These are phyloP conservation scores for Leonotis leonurus DNA, from an alignment of 257 asterid species.

Conservation along the genomic window DNA sequence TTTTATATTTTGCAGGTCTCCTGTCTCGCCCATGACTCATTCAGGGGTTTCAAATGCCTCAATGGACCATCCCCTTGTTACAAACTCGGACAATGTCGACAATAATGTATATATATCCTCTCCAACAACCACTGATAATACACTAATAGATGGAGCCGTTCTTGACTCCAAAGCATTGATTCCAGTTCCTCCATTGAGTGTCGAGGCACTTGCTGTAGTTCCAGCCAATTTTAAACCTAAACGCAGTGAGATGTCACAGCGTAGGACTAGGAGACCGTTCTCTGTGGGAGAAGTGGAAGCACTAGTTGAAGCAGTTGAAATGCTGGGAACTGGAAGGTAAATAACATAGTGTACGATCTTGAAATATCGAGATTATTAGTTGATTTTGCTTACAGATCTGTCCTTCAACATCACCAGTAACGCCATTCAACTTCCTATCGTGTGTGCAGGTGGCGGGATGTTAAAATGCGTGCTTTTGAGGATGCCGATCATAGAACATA, in stretches of 20 bases:
- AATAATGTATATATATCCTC: slow-evolving; percentile 23
- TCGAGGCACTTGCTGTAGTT: slow-evolving; percentile 51
- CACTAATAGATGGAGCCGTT: slow-evolving; percentile 23
- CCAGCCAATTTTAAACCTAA: slow-evolving; percentile 52
- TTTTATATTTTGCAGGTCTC: slow-evolving; percentile 43
- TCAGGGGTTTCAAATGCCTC: slow-evolving; percentile 46
- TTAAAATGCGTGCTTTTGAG: slow-evolving; percentile 84
- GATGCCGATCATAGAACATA: slow-evolving; percentile 89
- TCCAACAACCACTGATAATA: slow-evolving; percentile 26
- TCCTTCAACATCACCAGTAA: not conserved
- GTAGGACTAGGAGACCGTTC: slow-evolving; percentile 89
- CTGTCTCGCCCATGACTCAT: slow-evolving; percentile 35
- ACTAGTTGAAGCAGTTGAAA: slow-evolving; percentile 89
- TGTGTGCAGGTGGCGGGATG: slow-evolving; percentile 90
- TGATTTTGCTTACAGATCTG: not conserved
- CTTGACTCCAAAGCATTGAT: slow-evolving; percentile 58
- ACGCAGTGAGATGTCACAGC: slow-evolving; percentile 70
- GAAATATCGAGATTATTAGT: not conserved
- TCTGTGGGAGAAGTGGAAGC: slow-evolving; percentile 92
- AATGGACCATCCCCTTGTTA: too few relatives aligned
- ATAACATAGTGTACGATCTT: not conserved
- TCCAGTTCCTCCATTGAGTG: slow-evolving; percentile 24
- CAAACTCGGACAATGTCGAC: slow-evolving; percentile 29
- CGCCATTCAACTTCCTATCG: not conserved
- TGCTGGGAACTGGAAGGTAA: slow-evolving; percentile 92